Evolutionary conservation across 169 alveolate genomes (phyloP).

Genomic region (Toxoplasma gondii): DNA sequence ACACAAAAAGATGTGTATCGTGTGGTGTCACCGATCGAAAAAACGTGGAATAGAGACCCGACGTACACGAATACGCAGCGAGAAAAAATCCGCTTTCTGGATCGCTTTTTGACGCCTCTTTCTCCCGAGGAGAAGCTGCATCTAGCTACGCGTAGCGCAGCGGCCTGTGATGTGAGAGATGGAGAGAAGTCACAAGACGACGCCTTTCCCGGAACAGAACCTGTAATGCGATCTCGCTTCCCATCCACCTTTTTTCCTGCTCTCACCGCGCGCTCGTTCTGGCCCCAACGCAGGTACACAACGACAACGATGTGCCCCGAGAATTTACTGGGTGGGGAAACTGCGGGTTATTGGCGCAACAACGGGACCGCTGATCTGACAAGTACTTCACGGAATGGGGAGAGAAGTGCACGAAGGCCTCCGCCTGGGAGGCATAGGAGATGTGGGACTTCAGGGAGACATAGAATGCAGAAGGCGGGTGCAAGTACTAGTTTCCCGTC

Average conservation of each 20-base stretch:
- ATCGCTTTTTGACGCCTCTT: background rate
- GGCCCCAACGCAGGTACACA: background rate
- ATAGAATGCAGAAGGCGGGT: background rate
- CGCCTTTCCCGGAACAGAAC: background rate
- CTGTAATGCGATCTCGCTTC: background rate
- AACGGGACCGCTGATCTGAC: background rate
- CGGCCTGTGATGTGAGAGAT: background rate
- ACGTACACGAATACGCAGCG: too few relatives aligned
- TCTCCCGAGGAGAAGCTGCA: background rate
- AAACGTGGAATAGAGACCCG: too few relatives aligned
- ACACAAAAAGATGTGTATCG: too few relatives aligned
- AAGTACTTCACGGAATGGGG: background rate
- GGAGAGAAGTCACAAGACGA: background rate
- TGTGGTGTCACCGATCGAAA: too few relatives aligned
- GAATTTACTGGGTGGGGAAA: background rate
- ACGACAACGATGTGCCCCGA: background rate
- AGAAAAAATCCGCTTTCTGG: background rate
- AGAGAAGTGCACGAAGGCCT: background rate
- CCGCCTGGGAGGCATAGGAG: background rate
- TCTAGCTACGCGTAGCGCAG: background rate
- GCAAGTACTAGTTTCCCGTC: background rate
- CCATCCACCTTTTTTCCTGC: background rate
- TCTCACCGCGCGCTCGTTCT: background rate
- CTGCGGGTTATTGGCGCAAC: background rate
- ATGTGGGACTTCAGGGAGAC: background rate